Evolutionary conservation across 106 monocot species (phyloP).

Genomic region (Dendrobium catenatum): DNA sequence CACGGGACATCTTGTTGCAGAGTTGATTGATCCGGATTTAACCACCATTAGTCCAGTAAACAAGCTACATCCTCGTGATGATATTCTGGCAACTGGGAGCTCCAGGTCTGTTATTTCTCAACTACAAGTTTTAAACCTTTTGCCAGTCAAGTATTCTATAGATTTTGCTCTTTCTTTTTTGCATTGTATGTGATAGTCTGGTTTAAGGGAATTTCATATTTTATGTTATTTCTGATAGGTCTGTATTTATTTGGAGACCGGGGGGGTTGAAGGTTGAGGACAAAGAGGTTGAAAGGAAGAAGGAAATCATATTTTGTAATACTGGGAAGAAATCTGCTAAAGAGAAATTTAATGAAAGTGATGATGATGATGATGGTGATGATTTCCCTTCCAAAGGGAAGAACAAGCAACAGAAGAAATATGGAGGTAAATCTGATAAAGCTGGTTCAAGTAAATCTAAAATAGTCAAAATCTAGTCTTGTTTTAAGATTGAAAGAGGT

Average conservation of each 20-base stretch:
- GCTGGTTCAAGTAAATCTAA: slow-evolving; percentile 2
- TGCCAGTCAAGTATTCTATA: too few relatives aligned
- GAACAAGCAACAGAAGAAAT: slow-evolving; percentile 29
- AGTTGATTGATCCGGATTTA: slow-evolving; percentile 73
- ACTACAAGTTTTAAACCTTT: background rate
- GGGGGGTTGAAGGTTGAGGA: background rate
- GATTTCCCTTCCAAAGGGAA: slow-evolving; percentile 27
- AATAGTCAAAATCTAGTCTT: slow-evolving; percentile 10
- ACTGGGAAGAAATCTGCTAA: slow-evolving; percentile 34
- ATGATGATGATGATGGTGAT: slow-evolving; percentile 27
- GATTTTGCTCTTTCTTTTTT: background rate
- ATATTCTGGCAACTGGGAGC: slow-evolving; percentile 86
- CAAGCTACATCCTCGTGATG: slow-evolving; percentile 82
- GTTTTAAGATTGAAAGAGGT: background rate
- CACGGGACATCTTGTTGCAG: slow-evolving; percentile 72
- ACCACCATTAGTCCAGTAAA: slow-evolving; percentile 91
- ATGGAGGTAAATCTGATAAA: slow-evolving; percentile 7
- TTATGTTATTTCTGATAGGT: slow-evolving; percentile 21
- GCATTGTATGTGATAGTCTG: background rate
- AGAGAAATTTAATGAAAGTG: slow-evolving; percentile 16
- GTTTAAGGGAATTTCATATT: background rate
- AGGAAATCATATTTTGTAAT: slow-evolving; percentile 31
- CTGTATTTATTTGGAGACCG: slow-evolving; percentile 64
- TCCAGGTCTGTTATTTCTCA: slow-evolving; percentile 48
- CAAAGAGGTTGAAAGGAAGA: slow-evolving; percentile 23